Evolutionary conservation across 768 basidiomycete genomes (phyloP).

Genomic region (Boletus subparvulus): DNA sequence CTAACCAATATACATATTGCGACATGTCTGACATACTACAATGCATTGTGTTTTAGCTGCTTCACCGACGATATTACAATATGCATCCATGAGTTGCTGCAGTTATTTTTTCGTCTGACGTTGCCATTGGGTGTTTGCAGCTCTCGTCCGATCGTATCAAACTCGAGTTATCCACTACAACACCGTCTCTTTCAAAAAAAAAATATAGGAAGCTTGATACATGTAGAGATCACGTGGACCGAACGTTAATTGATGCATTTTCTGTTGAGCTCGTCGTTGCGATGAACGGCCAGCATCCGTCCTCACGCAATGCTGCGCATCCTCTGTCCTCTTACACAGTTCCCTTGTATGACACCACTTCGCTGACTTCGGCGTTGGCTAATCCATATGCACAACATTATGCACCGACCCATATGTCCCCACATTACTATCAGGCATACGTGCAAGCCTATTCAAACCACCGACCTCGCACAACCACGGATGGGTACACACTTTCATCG

Average conservation of each 20-base stretch:
- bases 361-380: conserved; percentile 25
- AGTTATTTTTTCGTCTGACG: conserved; percentile 1
- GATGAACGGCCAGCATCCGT: conserved; percentile 15
- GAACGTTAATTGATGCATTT: not conserved
- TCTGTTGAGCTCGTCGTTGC: not conserved
- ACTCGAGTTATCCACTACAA: no score
- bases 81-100: conserved; percentile 20
- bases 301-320: not conserved
- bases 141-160: no score
- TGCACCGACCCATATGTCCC: conserved; percentile 36
- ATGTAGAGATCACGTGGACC: conserved; percentile 20
- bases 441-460: conserved; percentile 31
- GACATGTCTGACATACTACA: conserved; percentile 34
- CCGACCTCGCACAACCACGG: conserved; percentile 25
- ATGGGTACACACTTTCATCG: conserved; percentile 42
- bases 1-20: conserved; percentile 26
- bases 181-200: no score
- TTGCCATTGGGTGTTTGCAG: conserved; percentile 4
- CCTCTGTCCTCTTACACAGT: conserved; percentile 5
- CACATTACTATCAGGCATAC: conserved; percentile 60
- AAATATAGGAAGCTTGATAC: no score
- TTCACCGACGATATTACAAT: conserved; percentile 25
- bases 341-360: conserved; percentile 25
- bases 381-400: conserved; percentile 31
- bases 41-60: conserved; percentile 31